These are phyloP conservation scores for Ceriops zippeliana DNA, from an alignment of 345 rosid genomes.

Conservation along the genomic window DNA sequence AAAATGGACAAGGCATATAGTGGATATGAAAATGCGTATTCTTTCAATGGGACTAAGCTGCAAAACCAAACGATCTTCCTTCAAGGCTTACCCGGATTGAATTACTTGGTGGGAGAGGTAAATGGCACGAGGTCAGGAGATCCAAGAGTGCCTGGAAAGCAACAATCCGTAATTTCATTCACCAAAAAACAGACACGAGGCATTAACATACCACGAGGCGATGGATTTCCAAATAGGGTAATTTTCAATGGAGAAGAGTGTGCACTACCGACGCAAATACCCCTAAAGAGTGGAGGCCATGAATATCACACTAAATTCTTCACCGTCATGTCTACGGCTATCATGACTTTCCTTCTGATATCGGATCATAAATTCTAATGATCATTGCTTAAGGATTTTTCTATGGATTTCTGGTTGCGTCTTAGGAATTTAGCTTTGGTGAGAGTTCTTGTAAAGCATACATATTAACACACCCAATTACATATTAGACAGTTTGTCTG, in stretches of 20 bases:
- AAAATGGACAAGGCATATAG: slow-evolving; percentile 54
- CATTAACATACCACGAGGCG: slow-evolving; percentile 50
- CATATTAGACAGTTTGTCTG: too few species aligned
- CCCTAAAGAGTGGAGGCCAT: slow-evolving; percentile 39
- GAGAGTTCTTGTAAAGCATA: slow-evolving; percentile 5
- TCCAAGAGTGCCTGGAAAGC: slow-evolving; percentile 79
- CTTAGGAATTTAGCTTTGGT: not conserved
- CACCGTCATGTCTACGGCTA: slow-evolving; percentile 22
- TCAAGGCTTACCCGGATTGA: slow-evolving; percentile 66
- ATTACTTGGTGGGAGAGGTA: slow-evolving; percentile 52
- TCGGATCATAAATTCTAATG: slow-evolving; percentile 24
- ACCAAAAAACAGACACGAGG: slow-evolving; percentile 43
- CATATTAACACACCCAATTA: slow-evolving; percentile 32
- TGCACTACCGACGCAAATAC: slow-evolving; percentile 60
- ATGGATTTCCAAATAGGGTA: slow-evolving; percentile 72
- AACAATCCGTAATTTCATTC: slow-evolving; percentile 88
- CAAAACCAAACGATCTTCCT: slow-evolving; percentile 55
- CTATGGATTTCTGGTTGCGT: not conserved
- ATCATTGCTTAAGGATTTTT: not conserved
- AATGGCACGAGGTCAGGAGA: slow-evolving; percentile 52
- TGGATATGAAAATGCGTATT: slow-evolving; percentile 69
- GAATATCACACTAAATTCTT: slow-evolving; percentile 24
- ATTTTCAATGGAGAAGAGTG: slow-evolving; percentile 95
- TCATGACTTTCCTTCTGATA: slow-evolving; percentile 38
- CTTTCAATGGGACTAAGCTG: slow-evolving; percentile 73